Evolutionary conservation across 495 filamentous ascomycete species (phyloP).

Genomic region (Clohesyomyces aquaticus): DNA sequence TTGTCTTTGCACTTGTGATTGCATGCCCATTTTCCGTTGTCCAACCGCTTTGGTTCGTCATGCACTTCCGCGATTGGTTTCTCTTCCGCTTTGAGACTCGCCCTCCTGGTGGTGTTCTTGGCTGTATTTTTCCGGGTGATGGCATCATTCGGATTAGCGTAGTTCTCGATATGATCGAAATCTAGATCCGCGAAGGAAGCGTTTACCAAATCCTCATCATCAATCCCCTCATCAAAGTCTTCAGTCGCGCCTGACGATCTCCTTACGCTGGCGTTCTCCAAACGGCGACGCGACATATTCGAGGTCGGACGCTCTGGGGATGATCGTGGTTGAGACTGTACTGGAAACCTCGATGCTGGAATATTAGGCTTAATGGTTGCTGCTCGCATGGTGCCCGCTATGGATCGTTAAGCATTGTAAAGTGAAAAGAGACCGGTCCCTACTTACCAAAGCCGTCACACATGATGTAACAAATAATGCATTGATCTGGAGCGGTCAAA

Average conservation of each 20-base stretch:
- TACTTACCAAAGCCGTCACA: constrained; percentile 82
- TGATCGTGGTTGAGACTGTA: too few relatives aligned
- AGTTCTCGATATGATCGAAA: constrained; percentile 56
- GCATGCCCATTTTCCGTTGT: constrained; percentile 86
- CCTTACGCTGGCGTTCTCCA: constrained; percentile 6
- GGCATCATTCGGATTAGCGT: constrained; percentile 41
- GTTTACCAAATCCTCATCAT: constrained; percentile 60
- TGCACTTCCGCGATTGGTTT: constrained; percentile 29
- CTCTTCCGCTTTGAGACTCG: constrained; percentile 18
- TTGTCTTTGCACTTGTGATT: constrained; percentile 82
- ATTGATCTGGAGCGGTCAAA: constrained; percentile 60
- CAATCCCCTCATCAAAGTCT: constrained; percentile 59
- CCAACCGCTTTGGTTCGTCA: constrained; percentile 59
- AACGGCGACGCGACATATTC: constrained; percentile 29
- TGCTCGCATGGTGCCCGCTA: constrained; percentile 71
- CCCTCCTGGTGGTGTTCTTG: constrained; percentile 21
- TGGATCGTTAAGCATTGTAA: constrained; percentile 1
- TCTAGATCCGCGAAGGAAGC: constrained; percentile 45
- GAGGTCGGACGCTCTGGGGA: constrained; percentile 15
- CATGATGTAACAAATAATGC: constrained; percentile 72
- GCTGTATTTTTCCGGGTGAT: constrained; percentile 36
- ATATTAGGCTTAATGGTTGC: constrained; percentile 66
- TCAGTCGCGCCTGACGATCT: constrained; percentile 41
- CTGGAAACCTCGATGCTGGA: constrained; percentile 60
- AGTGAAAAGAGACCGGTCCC: not conserved